phyloP scores from a whole-genome alignment of 2,329 filamentous ascomycete genomes.

The Cadophora gregata region DNA sequence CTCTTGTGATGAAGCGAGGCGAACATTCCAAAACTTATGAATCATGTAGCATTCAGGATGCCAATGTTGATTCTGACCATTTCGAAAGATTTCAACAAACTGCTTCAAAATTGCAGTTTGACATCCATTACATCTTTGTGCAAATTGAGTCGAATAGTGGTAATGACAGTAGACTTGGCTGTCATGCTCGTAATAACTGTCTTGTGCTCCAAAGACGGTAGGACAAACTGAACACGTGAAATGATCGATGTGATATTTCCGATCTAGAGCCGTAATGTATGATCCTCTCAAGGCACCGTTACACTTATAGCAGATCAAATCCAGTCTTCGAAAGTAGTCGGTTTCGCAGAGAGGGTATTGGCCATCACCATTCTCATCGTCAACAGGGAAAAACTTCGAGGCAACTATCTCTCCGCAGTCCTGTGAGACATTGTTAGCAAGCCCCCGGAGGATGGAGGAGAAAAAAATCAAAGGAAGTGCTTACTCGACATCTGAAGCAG shows the following conservation, averaged over 20 bases:
- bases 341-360: slow-evolving; percentile 98
- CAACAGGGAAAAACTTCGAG: slow-evolving; percentile 98
- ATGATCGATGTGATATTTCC: slow-evolving; percentile 98
- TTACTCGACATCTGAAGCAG: slow-evolving; percentile 95
- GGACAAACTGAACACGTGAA: slow-evolving; percentile 98
- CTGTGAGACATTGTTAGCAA: slow-evolving; percentile 54
- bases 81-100: slow-evolving; percentile 98
- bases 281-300: slow-evolving; percentile 92
- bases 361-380: slow-evolving; percentile 81
- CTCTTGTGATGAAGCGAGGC: slow-evolving; percentile 60
- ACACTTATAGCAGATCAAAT: slow-evolving; percentile 89
- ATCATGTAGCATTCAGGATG: slow-evolving; percentile 99
- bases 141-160: slow-evolving; percentile 97
- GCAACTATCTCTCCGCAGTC: slow-evolving; percentile 97
- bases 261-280: slow-evolving; percentile 96
- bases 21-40: slow-evolving; percentile 99
- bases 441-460: slow-evolving; percentile 33
- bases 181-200: slow-evolving; percentile 99
- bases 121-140: slow-evolving; percentile 94
- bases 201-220: slow-evolving; percentile 96
- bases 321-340: slow-evolving; percentile 93
- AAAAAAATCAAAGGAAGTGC: slow-evolving; percentile 28
- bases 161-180: slow-evolving; percentile 97
- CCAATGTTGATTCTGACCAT: slow-evolving; percentile 98
- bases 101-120: slow-evolving; percentile 98